Base-by-base conservation (phyloP, 1,139 yeast species). In the Blastobotrys ciferrii region DNA sequence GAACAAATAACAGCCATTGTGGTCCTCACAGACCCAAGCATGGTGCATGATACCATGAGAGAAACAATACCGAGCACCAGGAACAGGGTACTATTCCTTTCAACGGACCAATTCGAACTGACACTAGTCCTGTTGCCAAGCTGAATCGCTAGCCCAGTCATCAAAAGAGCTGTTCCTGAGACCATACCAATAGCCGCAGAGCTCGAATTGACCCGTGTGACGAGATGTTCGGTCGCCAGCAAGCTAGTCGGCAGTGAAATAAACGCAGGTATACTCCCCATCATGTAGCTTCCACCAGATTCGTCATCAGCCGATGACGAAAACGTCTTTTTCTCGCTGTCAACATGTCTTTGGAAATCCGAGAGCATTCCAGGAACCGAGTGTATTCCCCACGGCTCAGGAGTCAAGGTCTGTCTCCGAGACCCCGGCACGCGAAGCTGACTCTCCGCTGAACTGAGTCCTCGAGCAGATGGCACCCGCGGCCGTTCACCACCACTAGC, bases 321-420 rank as follows among this genome's bases (percentile, higher is more conserved):
- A 46, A 37, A 15, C 30, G 30, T 18, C 28, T 12, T n/a, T 37
- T 60, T 54, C 31, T 53, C 54, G 45, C 60, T 51, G 2, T 33
- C 37, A 4, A 71, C 65, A 53, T 68, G 71, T 28, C 70, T 53
- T 45, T 67, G 66, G 52, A 68, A 68, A 48, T 68, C 72, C 9
- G 63, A 61, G 30, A 68, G 60, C 59, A 68, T 58, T 12, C 61
- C 62, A 1, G 72, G 72, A 11, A 68, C 72, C n/a, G 68, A 62
- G 50, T 59, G 68, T 32, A 68, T 57, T 17, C 72, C 72, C 72
- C 72, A 68, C 45, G 51, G 62, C 43, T 53, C 62, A 17, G 52
- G 57, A 12, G 48, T 51, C 47, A 33, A 43, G 2, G 61, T 55
- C 32, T 52, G 51, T 9, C 60, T 53, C 32, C 62, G 51, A 12